Percentiles rank a stretch among this genome's conserved stretches.
These are phyloP conservation scores for Myriosclerotinia curreyana DNA, from an alignment of 2,329 filamentous ascomycete genomes.

Conservation along the genomic window DNA sequence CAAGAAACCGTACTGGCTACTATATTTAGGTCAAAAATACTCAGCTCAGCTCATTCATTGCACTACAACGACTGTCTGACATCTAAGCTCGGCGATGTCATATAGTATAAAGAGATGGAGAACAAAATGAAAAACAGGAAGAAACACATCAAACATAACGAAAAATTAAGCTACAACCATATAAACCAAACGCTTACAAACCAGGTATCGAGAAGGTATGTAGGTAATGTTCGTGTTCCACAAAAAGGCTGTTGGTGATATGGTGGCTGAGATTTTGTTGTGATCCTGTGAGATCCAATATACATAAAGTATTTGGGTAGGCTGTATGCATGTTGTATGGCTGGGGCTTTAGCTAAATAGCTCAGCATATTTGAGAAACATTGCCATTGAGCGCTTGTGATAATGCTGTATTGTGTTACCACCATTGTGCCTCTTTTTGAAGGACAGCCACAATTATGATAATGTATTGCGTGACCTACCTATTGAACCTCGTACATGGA, in stretches of 20 bases:
- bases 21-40: slow-evolving; percentile 1
- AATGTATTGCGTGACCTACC: too few species aligned
- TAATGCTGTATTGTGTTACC: not conserved
- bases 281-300: not conserved
- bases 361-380: slow-evolving; percentile 7
- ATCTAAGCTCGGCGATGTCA: not conserved
- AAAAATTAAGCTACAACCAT: not conserved
- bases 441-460: not conserved
- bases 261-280: slow-evolving; percentile 14
- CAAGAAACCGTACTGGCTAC: not conserved
- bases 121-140: not conserved
- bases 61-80: not conserved
- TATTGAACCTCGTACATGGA: too few species aligned
- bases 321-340: not conserved
- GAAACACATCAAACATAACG: slow-evolving; percentile 2
- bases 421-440: not conserved
- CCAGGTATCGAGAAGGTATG: not conserved
- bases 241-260: not conserved
- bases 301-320: not conserved
- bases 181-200: not conserved
- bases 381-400: not conserved
- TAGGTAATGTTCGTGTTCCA: not conserved
- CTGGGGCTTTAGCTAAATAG: too few species aligned
- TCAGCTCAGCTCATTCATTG: slow-evolving; percentile 1
- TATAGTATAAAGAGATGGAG: not conserved